phyloP scores from a whole-genome alignment of 2,329 filamentous ascomycete species.

The Pestalotiopsis sp. region DNA sequence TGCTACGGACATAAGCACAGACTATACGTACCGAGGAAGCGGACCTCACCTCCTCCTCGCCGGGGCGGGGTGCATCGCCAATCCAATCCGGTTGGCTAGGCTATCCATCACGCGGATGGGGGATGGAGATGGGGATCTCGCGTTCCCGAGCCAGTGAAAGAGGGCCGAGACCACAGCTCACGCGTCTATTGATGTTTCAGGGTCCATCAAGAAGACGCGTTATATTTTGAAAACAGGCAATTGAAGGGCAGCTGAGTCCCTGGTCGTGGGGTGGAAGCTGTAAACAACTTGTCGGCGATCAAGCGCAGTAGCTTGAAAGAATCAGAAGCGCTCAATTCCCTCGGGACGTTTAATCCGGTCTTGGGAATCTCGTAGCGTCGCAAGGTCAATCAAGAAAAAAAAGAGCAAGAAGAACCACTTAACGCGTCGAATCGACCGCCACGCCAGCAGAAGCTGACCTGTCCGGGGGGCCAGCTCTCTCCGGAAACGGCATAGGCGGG shows the following conservation, averaged over 20 bases:
- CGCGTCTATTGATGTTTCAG: slow-evolving; percentile 4
- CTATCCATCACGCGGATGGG: background rate
- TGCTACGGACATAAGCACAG: background rate
- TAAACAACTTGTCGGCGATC: too few species aligned
- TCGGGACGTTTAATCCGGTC: too few species aligned
- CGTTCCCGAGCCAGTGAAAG: background rate
- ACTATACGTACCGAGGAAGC: background rate
- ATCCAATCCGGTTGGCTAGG: too few species aligned
- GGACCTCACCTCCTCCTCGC: background rate
- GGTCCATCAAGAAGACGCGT: background rate
- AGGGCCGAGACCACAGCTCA: background rate
- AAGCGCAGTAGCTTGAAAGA: too few species aligned
- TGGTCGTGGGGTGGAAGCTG: too few species aligned
- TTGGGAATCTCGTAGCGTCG: too few species aligned
- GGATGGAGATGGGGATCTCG: background rate
- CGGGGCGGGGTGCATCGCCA: too few species aligned
- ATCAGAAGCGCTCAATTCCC: too few species aligned
- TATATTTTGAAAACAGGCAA: too few species aligned
- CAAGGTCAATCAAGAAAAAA: background rate
- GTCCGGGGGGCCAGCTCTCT: background rate
- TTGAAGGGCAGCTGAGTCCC: too few species aligned
- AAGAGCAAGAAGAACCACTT: background rate
- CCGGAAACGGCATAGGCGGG: background rate
- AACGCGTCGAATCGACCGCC: background rate
- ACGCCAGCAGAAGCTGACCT: too few species aligned